Base-by-base conservation (phyloP, 2,329 filamentous ascomycete genomes). In the Penicillium hordei region DNA sequence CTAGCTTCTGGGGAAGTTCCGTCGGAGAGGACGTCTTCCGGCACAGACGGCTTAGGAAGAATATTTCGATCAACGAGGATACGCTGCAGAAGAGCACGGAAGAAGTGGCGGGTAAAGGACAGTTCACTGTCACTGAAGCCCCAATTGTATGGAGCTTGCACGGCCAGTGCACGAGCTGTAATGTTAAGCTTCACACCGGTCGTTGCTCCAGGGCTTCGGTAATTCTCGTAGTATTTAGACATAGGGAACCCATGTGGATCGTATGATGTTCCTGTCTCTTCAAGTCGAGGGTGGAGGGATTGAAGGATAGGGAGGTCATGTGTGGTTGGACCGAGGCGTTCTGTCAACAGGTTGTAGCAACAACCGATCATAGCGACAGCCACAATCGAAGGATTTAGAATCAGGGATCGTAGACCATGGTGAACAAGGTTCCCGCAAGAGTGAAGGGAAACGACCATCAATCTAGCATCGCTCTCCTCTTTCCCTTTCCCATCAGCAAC, bases 371-470 rank as follows among this genome's bases (percentile, higher is more conserved):
- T 93, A 57, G 93, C 93, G 27, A 97, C 89, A 17, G 92, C 91
- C 33, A 86, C 86, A 57, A 97, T 92, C 3, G 87, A 84, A 0
- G 89, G 88, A 70, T 97, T 97, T 55, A 95, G 77, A 3, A 93
- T 77, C 23, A 99, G 83, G 0, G 93, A 95, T 19, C 91, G 87
- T 58, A 99, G 88, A 8, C 90, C 94, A 71, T 95, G 93, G 74
- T 99, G 94, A 0, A 95, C 89, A 21, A 99, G 86, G 65, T 99
- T 97, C 31, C 94, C 94, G 71, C 94, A 99, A 0, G 93, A 97
- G 74, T 99, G 94, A 21, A 99, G 90, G 0, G 94, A 97, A 34
- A 97, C 88, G 15, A 93, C 90, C 87, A 97, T 92, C 42, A 95
- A 79, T 38, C 60, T 68, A n/a, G 69, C 67, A 52, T 70, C 62